Evolutionary conservation across 208 protist species (phyloP), one percentile per base, ranked within the genome.

Genomic region (Wallacemonas sp.): DNA sequence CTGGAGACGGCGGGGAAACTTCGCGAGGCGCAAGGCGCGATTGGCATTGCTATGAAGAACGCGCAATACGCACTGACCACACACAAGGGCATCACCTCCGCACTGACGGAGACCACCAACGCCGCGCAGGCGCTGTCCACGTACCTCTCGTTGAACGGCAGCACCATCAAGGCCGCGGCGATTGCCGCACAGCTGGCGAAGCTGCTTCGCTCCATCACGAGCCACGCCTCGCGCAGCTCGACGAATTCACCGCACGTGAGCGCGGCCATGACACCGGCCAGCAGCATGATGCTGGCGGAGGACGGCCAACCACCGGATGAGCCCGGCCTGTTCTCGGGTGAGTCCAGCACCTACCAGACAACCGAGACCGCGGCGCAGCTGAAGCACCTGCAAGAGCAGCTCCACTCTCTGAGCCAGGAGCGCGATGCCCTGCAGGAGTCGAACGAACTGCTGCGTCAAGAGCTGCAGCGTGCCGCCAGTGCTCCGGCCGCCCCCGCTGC

Each of bases 131-230:
- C 79, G 8, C 81, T 93, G 16, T 78, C 74, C 45, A 73, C 71
- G 16, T 93, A 93, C 49, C 69, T 93, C 4, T 67, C 74, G 11
- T 67, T 86, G 38, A 72, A 77, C 22, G 84, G 77, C 54, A 87
- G 79, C 48, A 57, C 74, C 14, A 69, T 85, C 18, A 93, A 93
- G 52, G 87, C 76, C 2, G 79, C 81, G 22, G 87, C 82, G 23
- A 86, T 84, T 38, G 77, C 84, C 22, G 81, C 75, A 10, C 78
- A 81, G 59, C 85, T 88, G 45, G 81, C 78, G 12, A 89, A 93
- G 63, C 67, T 93, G n/a, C 72, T 77, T 32, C 77, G 79, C 57
- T 67, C 66, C 4, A 70, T 85, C 45, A 63, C 72, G 39, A 55
- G 59, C 2, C 69, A 82, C 65, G 65, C 54, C 1, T 41, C 49